Percentiles rank a stretch among this genome's conserved stretches.
phyloP scores from a whole-genome alignment of 202 grass and related monocot species.

The Digitaria exilis region DNA sequence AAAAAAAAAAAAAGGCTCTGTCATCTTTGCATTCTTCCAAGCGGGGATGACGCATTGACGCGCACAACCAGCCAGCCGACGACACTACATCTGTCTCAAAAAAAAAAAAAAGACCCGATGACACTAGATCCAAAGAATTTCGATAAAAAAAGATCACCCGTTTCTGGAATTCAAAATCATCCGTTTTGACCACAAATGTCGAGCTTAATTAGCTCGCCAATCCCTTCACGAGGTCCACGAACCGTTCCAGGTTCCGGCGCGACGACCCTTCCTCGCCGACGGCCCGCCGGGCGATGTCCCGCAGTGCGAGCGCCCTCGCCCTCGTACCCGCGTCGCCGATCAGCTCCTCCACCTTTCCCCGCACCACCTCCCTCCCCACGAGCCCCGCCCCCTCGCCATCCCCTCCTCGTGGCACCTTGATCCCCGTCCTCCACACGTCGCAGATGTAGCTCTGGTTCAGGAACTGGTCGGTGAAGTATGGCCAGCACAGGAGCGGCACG shows the following conservation, averaged over 20 bases:
- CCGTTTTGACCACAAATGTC: too few relatives aligned
- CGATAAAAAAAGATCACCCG: too few relatives aligned
- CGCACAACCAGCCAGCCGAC: too few relatives aligned
- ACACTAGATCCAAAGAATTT: too few relatives aligned
- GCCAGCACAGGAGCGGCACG: slow-evolving; percentile 47
- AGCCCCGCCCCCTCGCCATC: neutral
- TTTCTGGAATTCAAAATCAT: too few relatives aligned
- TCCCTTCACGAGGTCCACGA: neutral
- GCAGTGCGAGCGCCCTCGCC: slow-evolving; percentile 18
- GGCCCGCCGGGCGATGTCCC: slow-evolving; percentile 2
- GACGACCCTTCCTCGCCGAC: slow-evolving; percentile 32
- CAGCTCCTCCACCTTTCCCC: slow-evolving; percentile 33
- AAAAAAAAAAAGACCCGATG: too few relatives aligned
- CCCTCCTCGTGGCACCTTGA: slow-evolving; percentile 5
- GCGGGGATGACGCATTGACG: too few relatives aligned
- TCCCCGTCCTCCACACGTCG: slow-evolving; percentile 38
- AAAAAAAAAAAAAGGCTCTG: too few relatives aligned
- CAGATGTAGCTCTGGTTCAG: slow-evolving; percentile 47
- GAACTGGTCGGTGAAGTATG: slow-evolving; percentile 44
- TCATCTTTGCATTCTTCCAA: too few relatives aligned
- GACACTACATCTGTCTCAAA: too few relatives aligned
- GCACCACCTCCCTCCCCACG: slow-evolving; percentile 24
- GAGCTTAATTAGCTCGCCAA: too few relatives aligned
- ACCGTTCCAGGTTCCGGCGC: slow-evolving; percentile 23
- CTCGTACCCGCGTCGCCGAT: neutral